phyloP scores from a whole-genome alignment of 768 basidiomycete species.

The Lentinula sp. region DNA sequence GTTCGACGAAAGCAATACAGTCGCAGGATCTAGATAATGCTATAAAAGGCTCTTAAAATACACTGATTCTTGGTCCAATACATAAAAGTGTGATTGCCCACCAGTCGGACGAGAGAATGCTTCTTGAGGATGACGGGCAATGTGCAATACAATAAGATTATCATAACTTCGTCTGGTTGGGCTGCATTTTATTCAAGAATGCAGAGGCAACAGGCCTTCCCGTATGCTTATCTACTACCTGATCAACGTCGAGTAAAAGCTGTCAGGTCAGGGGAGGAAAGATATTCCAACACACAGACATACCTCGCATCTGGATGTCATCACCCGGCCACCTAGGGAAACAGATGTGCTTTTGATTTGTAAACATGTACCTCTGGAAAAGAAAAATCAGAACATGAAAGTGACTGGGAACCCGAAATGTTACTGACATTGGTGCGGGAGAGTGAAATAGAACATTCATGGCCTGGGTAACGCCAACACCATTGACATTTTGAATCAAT shows the following conservation, averaged over 20 bases:
- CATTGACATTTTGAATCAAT: conserved; percentile 51
- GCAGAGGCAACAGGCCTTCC: conserved; percentile 61
- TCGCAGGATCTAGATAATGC: not conserved
- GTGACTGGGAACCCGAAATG: not conserved
- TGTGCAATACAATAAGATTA: not conserved
- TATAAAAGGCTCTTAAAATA: not conserved
- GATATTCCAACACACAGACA: conserved; percentile 10
- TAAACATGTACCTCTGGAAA: conserved; percentile 47
- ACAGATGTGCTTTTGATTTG: conserved; percentile 60
- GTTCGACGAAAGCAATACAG: not conserved
- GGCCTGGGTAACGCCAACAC: conserved; percentile 69
- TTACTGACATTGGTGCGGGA: conserved; percentile 53
- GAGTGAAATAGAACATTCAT: conserved; percentile 68
- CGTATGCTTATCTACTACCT: conserved; percentile 56
- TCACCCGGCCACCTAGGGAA: conserved; percentile 60
- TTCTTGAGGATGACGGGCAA: not conserved
- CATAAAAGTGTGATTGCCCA: not conserved
- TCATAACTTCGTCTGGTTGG: conserved; percentile 40
- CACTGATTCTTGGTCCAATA: not conserved
- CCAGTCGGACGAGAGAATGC: not conserved
- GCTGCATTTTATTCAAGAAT: conserved; percentile 71
- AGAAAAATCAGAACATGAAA: not conserved
- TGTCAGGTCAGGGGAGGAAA: not conserved
- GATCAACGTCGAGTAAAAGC: not conserved
- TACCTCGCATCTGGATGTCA: conserved; percentile 71